Conservation (phyloP, 2,329 filamentous ascomycete species). For the Sporothrix pseudoabietina region DNA sequence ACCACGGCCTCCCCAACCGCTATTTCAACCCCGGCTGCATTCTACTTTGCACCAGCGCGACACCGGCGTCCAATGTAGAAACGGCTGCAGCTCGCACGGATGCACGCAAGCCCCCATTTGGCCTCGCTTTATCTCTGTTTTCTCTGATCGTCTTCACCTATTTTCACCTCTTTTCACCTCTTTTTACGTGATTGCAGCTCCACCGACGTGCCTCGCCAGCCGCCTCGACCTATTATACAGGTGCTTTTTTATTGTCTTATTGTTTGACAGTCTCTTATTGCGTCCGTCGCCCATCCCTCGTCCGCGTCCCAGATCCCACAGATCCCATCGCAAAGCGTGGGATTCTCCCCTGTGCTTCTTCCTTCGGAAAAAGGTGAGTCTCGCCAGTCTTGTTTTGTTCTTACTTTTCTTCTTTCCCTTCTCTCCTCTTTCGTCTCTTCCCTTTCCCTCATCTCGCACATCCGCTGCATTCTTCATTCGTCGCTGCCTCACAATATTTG, state of each 20-base stretch:
- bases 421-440: background rate
- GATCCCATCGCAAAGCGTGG: background rate
- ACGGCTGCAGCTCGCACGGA: constrained; percentile 17
- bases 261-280: background rate
- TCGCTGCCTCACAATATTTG: background rate
- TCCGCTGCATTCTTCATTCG: background rate
- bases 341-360: background rate
- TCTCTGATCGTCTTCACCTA: background rate
- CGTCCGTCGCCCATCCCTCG: background rate
- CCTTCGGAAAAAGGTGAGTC: background rate
- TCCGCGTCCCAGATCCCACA: background rate
- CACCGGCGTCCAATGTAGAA: background rate
- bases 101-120: background rate
- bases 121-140: background rate
- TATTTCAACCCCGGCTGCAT: constrained; percentile 10
- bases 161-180: background rate
- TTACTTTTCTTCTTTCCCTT: background rate
- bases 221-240: background rate
- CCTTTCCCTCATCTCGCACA: background rate
- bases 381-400: background rate
- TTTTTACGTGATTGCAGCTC: constrained; percentile 19
- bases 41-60: background rate
- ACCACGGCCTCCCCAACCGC: background rate
- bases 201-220: constrained; percentile 6
- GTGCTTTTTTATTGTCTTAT: background rate